Evolutionary conservation across 305 asterid species (phyloP).

Genomic region (Fraxinus velutina): DNA sequence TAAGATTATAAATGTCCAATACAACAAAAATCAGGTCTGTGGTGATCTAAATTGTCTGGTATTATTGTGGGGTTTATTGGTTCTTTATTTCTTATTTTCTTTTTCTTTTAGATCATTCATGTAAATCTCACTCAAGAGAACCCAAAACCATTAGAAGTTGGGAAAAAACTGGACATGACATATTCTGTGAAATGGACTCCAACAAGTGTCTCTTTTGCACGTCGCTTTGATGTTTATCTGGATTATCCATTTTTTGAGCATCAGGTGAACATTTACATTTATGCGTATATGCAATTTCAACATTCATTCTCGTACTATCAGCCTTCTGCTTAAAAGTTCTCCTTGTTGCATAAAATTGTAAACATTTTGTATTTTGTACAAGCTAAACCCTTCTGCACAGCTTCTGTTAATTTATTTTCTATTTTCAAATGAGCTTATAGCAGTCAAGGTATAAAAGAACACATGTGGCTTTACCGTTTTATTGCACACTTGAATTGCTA

Average conservation of each 20-base stretch:
- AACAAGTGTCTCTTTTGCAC: slow-evolving; percentile 54
- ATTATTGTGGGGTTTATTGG: not conserved
- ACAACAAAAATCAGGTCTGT: slow-evolving; percentile 58
- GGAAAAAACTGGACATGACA: slow-evolving; percentile 48
- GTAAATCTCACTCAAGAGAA: slow-evolving; percentile 56
- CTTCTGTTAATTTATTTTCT: not conserved
- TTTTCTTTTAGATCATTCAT: slow-evolving; percentile 49
- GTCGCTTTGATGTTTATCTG: slow-evolving; percentile 61
- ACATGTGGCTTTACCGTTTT: not conserved
- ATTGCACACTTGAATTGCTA: not conserved
- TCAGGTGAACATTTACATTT: slow-evolving; percentile 40
- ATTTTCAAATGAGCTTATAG: not conserved
- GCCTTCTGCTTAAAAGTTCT: not conserved
- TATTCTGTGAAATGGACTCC: slow-evolving; percentile 56
- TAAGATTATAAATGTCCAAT: slow-evolving; percentile 43
- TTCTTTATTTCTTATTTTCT: not conserved
- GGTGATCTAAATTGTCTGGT: slow-evolving; percentile 7
- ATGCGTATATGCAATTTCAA: not conserved
- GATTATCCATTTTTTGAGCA: slow-evolving; percentile 72
- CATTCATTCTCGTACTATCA: not conserved
- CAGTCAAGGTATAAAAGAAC: not conserved
- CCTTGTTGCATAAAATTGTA: not conserved
- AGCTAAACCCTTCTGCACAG: not conserved
- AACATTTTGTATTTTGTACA: not conserved
- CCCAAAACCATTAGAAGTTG: slow-evolving; percentile 52